Conservation (phyloP, 768 basidiomycete species). For the Agaricus bisporus region DNA sequence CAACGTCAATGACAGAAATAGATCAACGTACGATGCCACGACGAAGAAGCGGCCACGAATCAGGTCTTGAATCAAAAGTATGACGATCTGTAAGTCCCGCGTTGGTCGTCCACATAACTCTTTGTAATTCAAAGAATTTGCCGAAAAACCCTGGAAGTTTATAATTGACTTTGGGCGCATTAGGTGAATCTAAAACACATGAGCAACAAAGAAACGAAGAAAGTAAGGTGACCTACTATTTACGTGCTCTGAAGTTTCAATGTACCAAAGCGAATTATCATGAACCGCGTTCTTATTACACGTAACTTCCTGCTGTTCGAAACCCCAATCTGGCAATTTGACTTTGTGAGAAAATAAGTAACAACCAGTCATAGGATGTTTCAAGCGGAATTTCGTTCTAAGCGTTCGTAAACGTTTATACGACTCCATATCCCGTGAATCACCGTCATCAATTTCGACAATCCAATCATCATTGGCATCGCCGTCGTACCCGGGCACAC, state of each 20-base stretch:
- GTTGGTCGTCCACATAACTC: conserved; percentile 97
- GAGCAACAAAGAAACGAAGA: background rate
- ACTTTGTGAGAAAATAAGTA: conserved; percentile 98
- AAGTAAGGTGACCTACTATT: background rate
- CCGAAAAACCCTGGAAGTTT: conserved; percentile 79
- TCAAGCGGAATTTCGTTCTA: conserved; percentile 73
- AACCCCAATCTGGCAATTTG: conserved; percentile 97
- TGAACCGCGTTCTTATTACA: conserved; percentile 96
- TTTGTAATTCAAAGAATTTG: conserved; percentile 89
- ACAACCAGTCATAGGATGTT: conserved; percentile 85
- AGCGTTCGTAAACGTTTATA: conserved; percentile 70
- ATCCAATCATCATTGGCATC: conserved; percentile 94
- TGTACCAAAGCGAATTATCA: conserved; percentile 88
- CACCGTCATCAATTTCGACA: conserved; percentile 76
- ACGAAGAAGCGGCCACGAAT: conserved; percentile 82
- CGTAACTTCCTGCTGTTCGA: conserved; percentile 97
- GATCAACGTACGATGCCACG: conserved; percentile 80
- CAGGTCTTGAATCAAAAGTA: conserved; percentile 90
- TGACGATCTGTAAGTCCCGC: conserved; percentile 94
- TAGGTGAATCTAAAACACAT: conserved; percentile 47
- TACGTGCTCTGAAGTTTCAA: conserved; percentile 78
- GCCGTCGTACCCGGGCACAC: conserved; percentile 76
- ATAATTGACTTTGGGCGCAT: conserved; percentile 87
- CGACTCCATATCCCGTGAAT: conserved; percentile 60
- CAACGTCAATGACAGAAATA: too few species aligned